Evolutionary conservation across 2,329 filamentous ascomycete species (phyloP), one percentile per base, ranked within the genome.

Genomic region (Polychaeton citri): DNA sequence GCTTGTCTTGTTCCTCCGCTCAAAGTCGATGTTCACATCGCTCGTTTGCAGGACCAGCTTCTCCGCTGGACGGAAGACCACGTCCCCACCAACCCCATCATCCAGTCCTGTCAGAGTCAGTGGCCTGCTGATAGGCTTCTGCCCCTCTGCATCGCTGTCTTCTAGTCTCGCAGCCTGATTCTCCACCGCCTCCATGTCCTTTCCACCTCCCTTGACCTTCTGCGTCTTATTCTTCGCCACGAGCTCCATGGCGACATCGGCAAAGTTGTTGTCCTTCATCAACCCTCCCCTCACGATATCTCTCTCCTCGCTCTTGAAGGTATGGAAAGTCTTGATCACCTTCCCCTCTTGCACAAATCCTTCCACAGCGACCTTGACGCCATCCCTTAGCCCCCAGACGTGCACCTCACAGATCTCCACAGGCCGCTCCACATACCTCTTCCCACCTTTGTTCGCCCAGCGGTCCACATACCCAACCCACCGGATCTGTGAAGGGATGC

Each of bases 271-370:
- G 21, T 51, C 49, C 6, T 57, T 59, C 38, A 57, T 57, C 39
- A 66, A 59, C 17, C 58, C 70, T 45, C 83, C 58, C 39, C 65
- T 66, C 1, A 88, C 69, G 2, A 86, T 62, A 10, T 77, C 68
- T 33, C 83, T 71, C 60, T 96, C 88, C 16, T 61, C 69, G 50
- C 69, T 75, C 38, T 63, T 69, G 52, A 96, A 96, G 0, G 79
- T 80, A 54, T 96, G 87, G 37, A 90, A 79, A 7, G 73, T 68
- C 52, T 84, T 79, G 47, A 96, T 94, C 48, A 73, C 77, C 62
- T 84, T 87, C 5, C 90, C 88, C 46, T 90, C 81, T n/a, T 96
- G 81, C 1, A 77, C 75, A 44, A 78, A 96, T 0, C 86, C 86
- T 53, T 92, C 81, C 1, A 96, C 71, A 1, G 78, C 74, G 20